These are phyloP conservation scores for Nothopassalora personata DNA, from an alignment of 2,329 filamentous ascomycete species.

Conservation along the genomic window DNA sequence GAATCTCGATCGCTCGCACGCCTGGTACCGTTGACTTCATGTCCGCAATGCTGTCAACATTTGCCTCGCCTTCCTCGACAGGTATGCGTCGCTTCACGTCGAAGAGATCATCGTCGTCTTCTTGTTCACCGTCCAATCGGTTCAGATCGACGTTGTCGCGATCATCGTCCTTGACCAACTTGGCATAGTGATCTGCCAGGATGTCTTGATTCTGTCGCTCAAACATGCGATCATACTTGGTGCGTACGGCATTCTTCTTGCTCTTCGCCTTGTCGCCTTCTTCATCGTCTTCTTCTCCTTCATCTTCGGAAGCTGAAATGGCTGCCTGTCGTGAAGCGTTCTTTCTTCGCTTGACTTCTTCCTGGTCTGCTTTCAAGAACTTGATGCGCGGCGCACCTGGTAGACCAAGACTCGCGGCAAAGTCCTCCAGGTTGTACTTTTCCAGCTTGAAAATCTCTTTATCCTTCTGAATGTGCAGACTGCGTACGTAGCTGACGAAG, in stretches of 20 bases:
- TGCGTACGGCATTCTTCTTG: constrained; percentile 67
- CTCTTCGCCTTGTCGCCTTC: constrained; percentile 43
- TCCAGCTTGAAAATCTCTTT: constrained; percentile 86
- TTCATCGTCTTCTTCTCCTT: constrained; percentile 51
- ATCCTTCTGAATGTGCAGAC: constrained; percentile 80
- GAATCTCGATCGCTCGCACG: constrained; percentile 58
- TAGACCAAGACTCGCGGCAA: constrained; percentile 76
- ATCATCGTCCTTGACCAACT: constrained; percentile 62
- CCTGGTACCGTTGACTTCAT: constrained; percentile 43
- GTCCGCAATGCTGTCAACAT: constrained; percentile 36
- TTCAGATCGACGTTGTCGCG: constrained; percentile 34
- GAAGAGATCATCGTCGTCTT: constrained; percentile 68
- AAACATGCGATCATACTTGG: constrained; percentile 98
- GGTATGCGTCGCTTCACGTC: constrained; percentile 82
- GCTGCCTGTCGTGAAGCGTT: constrained; percentile 65
- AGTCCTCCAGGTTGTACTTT: constrained; percentile 78
- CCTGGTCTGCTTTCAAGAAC: constrained; percentile 83
- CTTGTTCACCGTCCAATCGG: constrained; percentile 29
- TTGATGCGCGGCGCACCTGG: constrained; percentile 90
- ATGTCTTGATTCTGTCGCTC: constrained; percentile 95
- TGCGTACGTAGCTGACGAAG: constrained; percentile 83
- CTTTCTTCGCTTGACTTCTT: constrained; percentile 80
- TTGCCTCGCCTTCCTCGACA: constrained; percentile 53
- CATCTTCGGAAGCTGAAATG: constrained; percentile 56
- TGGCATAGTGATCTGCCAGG: constrained; percentile 86